phyloP scores from a whole-genome alignment of 2,329 filamentous ascomycete species.

The Penicillium fuscoglaucum region DNA sequence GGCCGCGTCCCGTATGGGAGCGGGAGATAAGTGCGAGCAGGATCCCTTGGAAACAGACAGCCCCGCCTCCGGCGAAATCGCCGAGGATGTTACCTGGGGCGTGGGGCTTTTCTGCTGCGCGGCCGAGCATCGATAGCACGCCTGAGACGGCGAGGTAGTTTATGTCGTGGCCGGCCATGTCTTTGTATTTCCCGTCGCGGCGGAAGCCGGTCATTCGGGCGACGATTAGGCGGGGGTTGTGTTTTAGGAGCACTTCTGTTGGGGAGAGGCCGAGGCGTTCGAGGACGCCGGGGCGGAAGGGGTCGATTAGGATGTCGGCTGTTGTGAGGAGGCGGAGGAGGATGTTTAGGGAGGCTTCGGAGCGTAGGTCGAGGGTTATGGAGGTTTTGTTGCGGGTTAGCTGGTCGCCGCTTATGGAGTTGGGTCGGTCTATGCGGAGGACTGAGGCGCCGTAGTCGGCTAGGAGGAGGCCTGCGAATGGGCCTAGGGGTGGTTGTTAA shows the following conservation, averaged over 20 bases:
- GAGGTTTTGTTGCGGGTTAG: constrained; percentile 80
- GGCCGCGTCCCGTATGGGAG: constrained; percentile 65
- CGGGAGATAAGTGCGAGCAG: constrained; percentile 74
- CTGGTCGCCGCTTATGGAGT: constrained; percentile 62
- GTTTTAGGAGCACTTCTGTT: constrained; percentile 58
- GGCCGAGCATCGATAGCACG: constrained; percentile 73
- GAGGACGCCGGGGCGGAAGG: constrained; percentile 86
- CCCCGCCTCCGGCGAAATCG: constrained; percentile 89
- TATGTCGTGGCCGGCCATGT: constrained; percentile 94
- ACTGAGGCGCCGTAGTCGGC: constrained; percentile 87
- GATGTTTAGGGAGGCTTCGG: constrained; percentile 61
- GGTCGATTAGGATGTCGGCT: constrained; percentile 84
- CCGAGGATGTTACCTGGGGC: constrained; percentile 81
- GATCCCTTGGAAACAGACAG: constrained; percentile 77
- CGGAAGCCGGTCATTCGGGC: constrained; percentile 88
- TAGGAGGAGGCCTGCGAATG: constrained; percentile 84
- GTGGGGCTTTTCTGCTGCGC: constrained; percentile 67
- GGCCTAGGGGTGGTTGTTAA: constrained; percentile 55
- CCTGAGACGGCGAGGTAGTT: constrained; percentile 93
- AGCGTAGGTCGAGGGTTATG: constrained; percentile 77
- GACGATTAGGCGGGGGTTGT: constrained; percentile 76
- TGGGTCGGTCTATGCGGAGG: constrained; percentile 74
- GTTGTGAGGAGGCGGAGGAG: constrained; percentile 63
- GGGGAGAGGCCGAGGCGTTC: constrained; percentile 81
- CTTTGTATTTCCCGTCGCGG: constrained; percentile 77